phyloP scores from a whole-genome alignment of 106 monocot genomes.

The Alisma plantagoaquatica region DNA sequence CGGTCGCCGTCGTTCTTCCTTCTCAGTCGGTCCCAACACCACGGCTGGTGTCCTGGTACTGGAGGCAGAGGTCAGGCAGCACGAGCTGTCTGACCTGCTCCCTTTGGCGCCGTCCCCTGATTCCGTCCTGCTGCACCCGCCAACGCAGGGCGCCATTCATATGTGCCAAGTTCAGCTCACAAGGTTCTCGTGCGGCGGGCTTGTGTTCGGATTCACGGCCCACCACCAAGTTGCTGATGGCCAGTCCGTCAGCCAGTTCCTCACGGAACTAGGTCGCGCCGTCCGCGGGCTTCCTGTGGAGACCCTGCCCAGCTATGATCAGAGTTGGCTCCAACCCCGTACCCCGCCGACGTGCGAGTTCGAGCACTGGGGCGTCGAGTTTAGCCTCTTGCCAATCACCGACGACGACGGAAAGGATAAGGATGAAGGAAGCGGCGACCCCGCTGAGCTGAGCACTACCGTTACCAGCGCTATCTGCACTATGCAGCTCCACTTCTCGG shows the following conservation, averaged over 20 bases:
- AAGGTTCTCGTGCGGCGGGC: slow-evolving; percentile 29
- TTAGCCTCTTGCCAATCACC: neutral
- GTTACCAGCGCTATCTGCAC: neutral
- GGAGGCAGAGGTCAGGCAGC: slow-evolving; percentile 15
- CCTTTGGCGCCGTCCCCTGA: slow-evolving; percentile 22
- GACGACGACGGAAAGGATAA: no score
- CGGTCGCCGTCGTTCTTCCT: neutral
- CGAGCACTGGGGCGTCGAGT: slow-evolving; percentile 5
- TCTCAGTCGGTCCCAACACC: slow-evolving; percentile 8
- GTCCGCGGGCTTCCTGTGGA: slow-evolving; percentile 3
- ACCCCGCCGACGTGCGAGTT: slow-evolving; percentile 5
- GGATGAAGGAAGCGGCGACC: neutral
- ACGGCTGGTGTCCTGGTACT: slow-evolving; percentile 27
- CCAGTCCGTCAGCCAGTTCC: slow-evolving; percentile 36
- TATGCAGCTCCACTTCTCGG: slow-evolving; percentile 6
- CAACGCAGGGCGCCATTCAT: neutral
- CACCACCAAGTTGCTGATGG: slow-evolving; percentile 45
- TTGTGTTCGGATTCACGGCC: slow-evolving; percentile 16
- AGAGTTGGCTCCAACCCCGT: slow-evolving; percentile 6
- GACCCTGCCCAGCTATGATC: no score
- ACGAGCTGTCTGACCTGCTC: slow-evolving; percentile 14
- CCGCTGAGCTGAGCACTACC: neutral
- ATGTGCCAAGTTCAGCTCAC: slow-evolving; percentile 34
- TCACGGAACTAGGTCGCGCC: slow-evolving; percentile 6
- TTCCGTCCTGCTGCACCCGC: slow-evolving; percentile 16